Base-by-base conservation (phyloP, 2,329 filamentous ascomycete genomes). In the Phaeophleospora eucalypticola region DNA sequence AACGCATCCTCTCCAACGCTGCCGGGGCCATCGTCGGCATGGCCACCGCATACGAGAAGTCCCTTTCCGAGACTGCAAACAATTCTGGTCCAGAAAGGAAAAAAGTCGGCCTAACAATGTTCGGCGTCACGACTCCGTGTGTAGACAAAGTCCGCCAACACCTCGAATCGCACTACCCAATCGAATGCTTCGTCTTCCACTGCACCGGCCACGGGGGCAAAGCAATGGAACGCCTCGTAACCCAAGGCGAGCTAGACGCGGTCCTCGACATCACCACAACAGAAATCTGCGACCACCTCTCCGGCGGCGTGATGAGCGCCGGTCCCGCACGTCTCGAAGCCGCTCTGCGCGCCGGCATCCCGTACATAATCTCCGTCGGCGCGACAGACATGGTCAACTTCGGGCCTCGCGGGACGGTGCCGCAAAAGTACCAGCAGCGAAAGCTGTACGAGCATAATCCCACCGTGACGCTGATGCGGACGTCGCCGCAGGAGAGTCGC, bases 231-330 rank as follows among this genome's bases (percentile, higher is more conserved):
- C 70, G 80, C 1, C 68, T 87, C 2, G 66, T 86, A 1, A 58
- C 62, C 0, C 78, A 83, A 54, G 72, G 71, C 0, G 66, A 70
- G n/a, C 68, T 88, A 1, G 81, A 86, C 57, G 84, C 79, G 0
- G 75, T 87, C 0, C 66, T 87, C 3, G 84, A 88, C 58, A 65
- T 87, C n/a, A 87, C 84, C 0, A 87, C 83, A 0, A 85, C 82
- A 0, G 84, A 88, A 58, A 73, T 86, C 15, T 79, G 78, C 36
- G 84, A 87, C 57, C 68, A 80, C 38, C 52, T 86, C 1, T 76
- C 78, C 14, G 84, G 81, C 0, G 83, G 84, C 0, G 73, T 80
- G 2, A 76, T 87, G 68, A 76, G 73, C 21, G 82, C 83, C 0
- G 82, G 80, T 0, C 67, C 72, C 1, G 58, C 68, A 4, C 71